Conservation (phyloP, 306 rosid genomes). For the Gynostemma pentaphyllum region DNA sequence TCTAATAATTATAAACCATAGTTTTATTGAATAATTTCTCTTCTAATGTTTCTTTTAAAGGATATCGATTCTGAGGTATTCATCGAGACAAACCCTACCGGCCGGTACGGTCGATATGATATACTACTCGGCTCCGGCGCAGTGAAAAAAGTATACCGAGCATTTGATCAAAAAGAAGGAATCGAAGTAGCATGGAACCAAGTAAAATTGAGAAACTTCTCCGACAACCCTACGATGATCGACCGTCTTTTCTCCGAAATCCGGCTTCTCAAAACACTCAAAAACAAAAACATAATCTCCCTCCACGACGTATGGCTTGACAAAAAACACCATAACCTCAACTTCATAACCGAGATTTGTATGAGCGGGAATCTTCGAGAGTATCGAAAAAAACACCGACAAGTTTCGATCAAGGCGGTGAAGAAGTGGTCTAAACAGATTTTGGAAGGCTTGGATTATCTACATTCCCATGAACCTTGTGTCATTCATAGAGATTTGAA, state of each 20-base stretch:
- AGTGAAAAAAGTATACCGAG: background rate
- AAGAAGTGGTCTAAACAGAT: slow-evolving; percentile 11
- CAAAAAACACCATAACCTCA: background rate
- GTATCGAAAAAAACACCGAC: slow-evolving; percentile 7
- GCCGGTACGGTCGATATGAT: background rate
- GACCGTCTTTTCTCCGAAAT: slow-evolving; percentile 1
- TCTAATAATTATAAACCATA: no score
- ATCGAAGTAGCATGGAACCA: slow-evolving; percentile 15
- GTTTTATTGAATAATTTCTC: no score
- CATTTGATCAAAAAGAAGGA: slow-evolving; percentile 10
- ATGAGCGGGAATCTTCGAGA: slow-evolving; percentile 8
- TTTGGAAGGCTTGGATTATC: slow-evolving; percentile 4
- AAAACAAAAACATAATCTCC: slow-evolving; percentile 6
- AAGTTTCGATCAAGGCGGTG: slow-evolving; percentile 11
- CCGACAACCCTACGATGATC: background rate
- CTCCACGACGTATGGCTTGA: background rate
- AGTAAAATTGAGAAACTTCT: background rate
- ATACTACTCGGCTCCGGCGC: background rate
- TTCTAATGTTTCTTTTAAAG: no score
- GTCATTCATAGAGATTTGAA: slow-evolving; percentile 8
- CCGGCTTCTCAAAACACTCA: background rate
- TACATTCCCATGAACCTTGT: slow-evolving; percentile 12
- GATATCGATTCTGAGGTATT: no score
- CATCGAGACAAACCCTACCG: slow-evolving; percentile 7
- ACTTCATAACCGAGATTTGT: slow-evolving; percentile 10